A percentile compares a stretch with the other conserved stretches of the same genome.
phyloP scores from a whole-genome alignment of 495 filamentous ascomycete genomes.

The Podospora conica region DNA sequence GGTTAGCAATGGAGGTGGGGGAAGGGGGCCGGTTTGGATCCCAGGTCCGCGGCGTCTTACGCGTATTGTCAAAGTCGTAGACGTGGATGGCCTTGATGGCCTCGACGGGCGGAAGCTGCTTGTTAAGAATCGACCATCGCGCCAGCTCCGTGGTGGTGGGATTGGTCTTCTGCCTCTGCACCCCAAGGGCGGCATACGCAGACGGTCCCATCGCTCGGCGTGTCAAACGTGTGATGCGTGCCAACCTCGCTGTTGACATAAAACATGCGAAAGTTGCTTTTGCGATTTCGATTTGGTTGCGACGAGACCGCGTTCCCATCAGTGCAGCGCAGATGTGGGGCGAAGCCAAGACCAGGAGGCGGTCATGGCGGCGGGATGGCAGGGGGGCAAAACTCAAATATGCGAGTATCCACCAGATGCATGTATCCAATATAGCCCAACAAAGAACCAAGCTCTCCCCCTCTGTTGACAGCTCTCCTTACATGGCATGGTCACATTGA shows the following conservation, averaged over 20 bases:
- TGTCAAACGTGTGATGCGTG: slow-evolving; percentile 13
- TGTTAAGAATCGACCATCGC: slow-evolving; percentile 72
- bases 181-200: slow-evolving; percentile 22
- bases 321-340: not conserved
- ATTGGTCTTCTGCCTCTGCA: slow-evolving; percentile 16
- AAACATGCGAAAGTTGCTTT: slow-evolving; percentile 17
- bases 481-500: too few relatives aligned
- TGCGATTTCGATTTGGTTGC: slow-evolving; percentile 7
- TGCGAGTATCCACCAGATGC: not conserved
- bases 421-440: not conserved
- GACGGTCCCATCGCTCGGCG: slow-evolving; percentile 24
- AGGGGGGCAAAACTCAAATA: not conserved
- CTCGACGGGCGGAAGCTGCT: slow-evolving; percentile 65
- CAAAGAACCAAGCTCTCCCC: not conserved
- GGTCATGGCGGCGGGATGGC: not conserved
- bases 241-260: slow-evolving; percentile 12
- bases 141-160: slow-evolving; percentile 67
- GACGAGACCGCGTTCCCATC: not conserved
- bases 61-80: slow-evolving; percentile 98
- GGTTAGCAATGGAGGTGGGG: slow-evolving; percentile 5
- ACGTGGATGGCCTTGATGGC: slow-evolving; percentile 78
- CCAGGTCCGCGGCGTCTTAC: slow-evolving; percentile 36
- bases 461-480: not conserved
- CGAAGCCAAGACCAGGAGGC: not conserved
- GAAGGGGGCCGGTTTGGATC: slow-evolving; percentile 26